Conservation (phyloP, 352 stramenopile genomes). For the Phytophthora rubi region DNA sequence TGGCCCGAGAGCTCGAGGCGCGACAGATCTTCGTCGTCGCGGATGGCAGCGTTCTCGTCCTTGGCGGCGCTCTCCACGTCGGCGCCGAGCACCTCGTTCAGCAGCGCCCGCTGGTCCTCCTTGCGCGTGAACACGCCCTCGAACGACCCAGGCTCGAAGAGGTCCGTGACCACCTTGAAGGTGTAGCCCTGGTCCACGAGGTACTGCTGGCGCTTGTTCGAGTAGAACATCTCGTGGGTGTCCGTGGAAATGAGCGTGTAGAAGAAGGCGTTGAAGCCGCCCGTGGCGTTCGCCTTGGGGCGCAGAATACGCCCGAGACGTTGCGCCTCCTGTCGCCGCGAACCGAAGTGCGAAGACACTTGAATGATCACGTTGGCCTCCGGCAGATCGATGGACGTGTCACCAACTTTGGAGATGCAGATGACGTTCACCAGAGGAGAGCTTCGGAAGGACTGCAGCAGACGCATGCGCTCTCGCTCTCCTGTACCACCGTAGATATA, state of each 20-base stretch:
- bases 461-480: conserved; percentile 90
- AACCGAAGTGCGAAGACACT: conserved; percentile 98
- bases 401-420: conserved; percentile 95
- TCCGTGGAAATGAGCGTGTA: conserved; percentile 99
- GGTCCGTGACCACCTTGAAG: conserved; percentile 99
- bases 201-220: conserved; percentile 99
- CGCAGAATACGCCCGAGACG: conserved; percentile 99
- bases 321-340: conserved; percentile 99
- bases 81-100: conserved; percentile 83
- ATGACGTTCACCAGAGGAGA: conserved; percentile 90
- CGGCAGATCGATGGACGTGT: conserved; percentile 99
- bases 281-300: conserved; percentile 95
- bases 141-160: conserved; percentile 86
- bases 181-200: conserved; percentile 99
- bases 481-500: conserved; percentile 98
- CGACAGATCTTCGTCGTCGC: conserved; percentile 83
- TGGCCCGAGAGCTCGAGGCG: conserved; percentile 65
- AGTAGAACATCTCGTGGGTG: conserved; percentile 99
- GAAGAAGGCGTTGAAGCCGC: conserved; percentile 99
- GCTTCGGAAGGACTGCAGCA: conserved; percentile 88
- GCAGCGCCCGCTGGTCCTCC: conserved; percentile 73
- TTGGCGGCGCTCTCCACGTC: conserved; percentile 83
- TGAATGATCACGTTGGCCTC: conserved; percentile 99
- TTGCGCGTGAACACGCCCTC: conserved; percentile 84
- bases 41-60: conserved; percentile 85